Evolutionary conservation across 1,139 yeast genomes (phyloP).

Genomic region (Yamadazyma trypodendri): DNA sequence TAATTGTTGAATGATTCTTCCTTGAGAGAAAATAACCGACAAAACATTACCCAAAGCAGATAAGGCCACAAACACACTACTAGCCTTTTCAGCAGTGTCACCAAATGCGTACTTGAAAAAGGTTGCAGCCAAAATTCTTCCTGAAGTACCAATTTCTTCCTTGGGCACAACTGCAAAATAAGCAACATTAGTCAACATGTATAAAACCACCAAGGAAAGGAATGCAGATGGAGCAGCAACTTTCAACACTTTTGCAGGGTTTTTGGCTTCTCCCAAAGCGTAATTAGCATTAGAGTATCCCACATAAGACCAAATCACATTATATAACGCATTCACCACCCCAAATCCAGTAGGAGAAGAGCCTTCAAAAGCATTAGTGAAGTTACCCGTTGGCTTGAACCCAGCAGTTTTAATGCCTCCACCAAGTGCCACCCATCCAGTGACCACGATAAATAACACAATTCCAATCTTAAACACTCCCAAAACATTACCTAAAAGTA

Average conservation of each 20-base stretch:
- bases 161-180: conserved; percentile 58
- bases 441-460: conserved; percentile 63
- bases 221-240: conserved; percentile 50
- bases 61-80: conserved; percentile 49
- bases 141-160: conserved; percentile 42
- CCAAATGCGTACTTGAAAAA: conserved; percentile 49
- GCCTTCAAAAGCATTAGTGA: conserved; percentile 60
- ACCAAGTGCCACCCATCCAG: conserved; percentile 82
- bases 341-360: conserved; percentile 69
- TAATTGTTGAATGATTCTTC: conserved; percentile 48
- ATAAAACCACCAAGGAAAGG: conserved; percentile 64
- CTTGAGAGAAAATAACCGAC: conserved; percentile 50
- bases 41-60: conserved; percentile 50
- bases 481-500: conserved; percentile 63
- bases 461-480: conserved; percentile 73
- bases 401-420: conserved; percentile 58
- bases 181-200: conserved; percentile 59
- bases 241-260: conserved; percentile 43
- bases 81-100: conserved; percentile 45
- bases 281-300: conserved; percentile 79
- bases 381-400: conserved; percentile 56
- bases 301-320: conserved; percentile 78
- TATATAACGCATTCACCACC: conserved; percentile 72
- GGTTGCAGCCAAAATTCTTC: conserved; percentile 47
- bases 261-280: conserved; percentile 75